Conservation (phyloP, 805 yeast species). For the Metschnikowia orientalis region DNA sequence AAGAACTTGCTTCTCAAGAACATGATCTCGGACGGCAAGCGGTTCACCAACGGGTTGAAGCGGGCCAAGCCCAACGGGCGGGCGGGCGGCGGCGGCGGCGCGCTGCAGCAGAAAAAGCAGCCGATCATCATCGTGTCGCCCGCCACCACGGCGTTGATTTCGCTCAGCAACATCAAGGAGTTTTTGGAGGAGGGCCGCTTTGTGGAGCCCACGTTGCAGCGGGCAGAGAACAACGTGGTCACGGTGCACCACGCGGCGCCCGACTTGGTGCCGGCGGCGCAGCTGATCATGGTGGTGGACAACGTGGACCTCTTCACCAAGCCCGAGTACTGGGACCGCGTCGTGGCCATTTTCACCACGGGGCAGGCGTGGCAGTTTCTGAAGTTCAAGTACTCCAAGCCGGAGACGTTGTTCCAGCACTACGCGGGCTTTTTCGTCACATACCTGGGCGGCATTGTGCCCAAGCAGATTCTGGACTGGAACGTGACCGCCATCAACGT, state of each 20-base stretch:
- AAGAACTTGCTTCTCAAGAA: slow-evolving; percentile 65
- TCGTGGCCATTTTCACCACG: slow-evolving; percentile 90
- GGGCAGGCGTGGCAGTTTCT: slow-evolving; percentile 98
- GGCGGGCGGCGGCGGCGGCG: slow-evolving; percentile 6
- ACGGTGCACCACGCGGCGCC: slow-evolving; percentile 55
- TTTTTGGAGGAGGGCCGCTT: slow-evolving; percentile 67
- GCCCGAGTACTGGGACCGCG: slow-evolving; percentile 98
- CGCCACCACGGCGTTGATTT: slow-evolving; percentile 39
- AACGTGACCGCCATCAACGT: slow-evolving; percentile 74
- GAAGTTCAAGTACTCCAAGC: slow-evolving; percentile 77
- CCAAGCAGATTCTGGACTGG: slow-evolving; percentile 77
- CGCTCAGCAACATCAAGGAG: slow-evolving; percentile 38
- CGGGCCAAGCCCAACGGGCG: slow-evolving; percentile 14
- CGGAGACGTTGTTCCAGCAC: slow-evolving; percentile 74
- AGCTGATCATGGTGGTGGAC: slow-evolving; percentile 77
- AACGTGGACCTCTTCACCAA: slow-evolving; percentile 77
- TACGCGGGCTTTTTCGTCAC: slow-evolving; percentile 78
- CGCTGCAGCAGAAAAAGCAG: slow-evolving; percentile 27
- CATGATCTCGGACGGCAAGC: slow-evolving; percentile 62
- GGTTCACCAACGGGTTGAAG: slow-evolving; percentile 51
- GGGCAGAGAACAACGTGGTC: slow-evolving; percentile 36
- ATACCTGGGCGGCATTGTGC: slow-evolving; percentile 75
- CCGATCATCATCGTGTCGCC: slow-evolving; percentile 44
- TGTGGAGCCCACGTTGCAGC: slow-evolving; percentile 46
- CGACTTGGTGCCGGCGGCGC: slow-evolving; percentile 45